phyloP scores from a whole-genome alignment of 2,329 filamentous ascomycete species.

The Hortaea sp. region DNA sequence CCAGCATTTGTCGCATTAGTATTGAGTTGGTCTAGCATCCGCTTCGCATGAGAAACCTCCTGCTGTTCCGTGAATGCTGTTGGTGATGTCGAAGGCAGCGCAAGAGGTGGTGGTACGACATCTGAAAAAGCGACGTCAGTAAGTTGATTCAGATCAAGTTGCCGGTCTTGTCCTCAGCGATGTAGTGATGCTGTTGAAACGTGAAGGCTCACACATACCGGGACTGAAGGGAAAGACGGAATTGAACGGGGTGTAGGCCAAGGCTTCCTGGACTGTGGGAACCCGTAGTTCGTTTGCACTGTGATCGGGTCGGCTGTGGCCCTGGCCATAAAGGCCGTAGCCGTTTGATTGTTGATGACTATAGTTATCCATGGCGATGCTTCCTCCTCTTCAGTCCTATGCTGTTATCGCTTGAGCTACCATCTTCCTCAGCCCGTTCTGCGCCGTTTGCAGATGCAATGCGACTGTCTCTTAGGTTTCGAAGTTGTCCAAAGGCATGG shows the following conservation, averaged over 20 bases:
- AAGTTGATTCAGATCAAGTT: slow-evolving; percentile 4
- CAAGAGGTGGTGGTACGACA: slow-evolving; percentile 36
- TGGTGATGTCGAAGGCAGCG: slow-evolving; percentile 30
- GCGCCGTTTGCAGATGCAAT: too few relatives aligned
- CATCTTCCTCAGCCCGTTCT: too few relatives aligned
- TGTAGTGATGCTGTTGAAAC: not conserved
- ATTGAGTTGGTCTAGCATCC: slow-evolving; percentile 58
- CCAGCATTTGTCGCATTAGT: slow-evolving; percentile 52
- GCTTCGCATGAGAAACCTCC: slow-evolving; percentile 17
- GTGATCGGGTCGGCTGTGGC: not conserved
- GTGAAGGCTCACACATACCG: slow-evolving; percentile 39
- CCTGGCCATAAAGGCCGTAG: not conserved
- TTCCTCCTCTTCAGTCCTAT: not conserved
- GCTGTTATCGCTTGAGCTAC: too few relatives aligned
- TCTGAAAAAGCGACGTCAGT: slow-evolving; percentile 21
- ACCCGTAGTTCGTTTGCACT: slow-evolving; percentile 13
- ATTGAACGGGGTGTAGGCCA: slow-evolving; percentile 74
- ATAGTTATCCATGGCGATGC: not conserved
- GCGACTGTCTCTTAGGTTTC: too few relatives aligned
- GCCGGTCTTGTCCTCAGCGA: not conserved
- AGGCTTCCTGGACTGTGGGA: slow-evolving; percentile 57
- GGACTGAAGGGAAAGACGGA: slow-evolving; percentile 70
- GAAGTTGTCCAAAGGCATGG: too few relatives aligned
- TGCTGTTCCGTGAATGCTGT: slow-evolving; percentile 21
- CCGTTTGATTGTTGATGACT: not conserved